Conservation (phyloP, 768 basidiomycete species). For the Mycena kentingensis region DNA sequence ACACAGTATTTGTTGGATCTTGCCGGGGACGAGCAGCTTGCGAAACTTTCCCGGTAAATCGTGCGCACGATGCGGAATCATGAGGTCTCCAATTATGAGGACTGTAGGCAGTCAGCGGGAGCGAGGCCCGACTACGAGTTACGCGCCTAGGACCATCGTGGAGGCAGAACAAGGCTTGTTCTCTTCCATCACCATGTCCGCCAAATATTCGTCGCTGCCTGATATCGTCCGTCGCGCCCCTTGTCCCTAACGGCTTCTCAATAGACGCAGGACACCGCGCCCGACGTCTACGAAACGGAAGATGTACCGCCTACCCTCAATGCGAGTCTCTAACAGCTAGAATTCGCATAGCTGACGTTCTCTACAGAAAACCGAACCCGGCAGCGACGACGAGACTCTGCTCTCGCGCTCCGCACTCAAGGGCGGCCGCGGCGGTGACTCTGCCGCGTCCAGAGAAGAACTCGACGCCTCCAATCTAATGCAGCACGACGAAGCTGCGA, state of each 20-base stretch:
- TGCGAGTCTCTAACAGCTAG: constrained; percentile 39
- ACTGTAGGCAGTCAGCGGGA: constrained; percentile 40
- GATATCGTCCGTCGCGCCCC: constrained; percentile 71
- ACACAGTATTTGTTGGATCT: constrained; percentile 96
- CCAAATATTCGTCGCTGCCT: constrained; percentile 88
- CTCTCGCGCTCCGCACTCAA: constrained; percentile 41
- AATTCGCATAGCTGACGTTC: constrained; percentile 16
- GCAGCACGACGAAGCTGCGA: constrained; percentile 65
- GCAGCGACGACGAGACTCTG: constrained; percentile 61
- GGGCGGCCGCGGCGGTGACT: constrained; percentile 40
- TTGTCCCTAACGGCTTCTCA: constrained; percentile 9
- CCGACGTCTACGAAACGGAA: constrained; percentile 90
- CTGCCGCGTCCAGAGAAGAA: constrained; percentile 53
- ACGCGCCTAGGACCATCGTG: no score
- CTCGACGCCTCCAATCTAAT: constrained; percentile 69
- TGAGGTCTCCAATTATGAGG: constrained; percentile 94
- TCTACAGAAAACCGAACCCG: constrained; percentile 61
- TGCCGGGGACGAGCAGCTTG: constrained; percentile 92
- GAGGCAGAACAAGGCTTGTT: no score
- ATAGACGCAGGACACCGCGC: constrained; percentile 77
- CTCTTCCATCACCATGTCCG: constrained; percentile 51
- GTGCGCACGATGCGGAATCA: constrained; percentile 88
- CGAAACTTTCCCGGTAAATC: constrained; percentile 96
- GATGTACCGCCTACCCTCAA: constrained; percentile 63
- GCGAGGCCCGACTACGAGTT: not conserved